Evolutionary conservation across 805 yeast species (phyloP).

Genomic region (Tetrapisispora phaffii): DNA sequence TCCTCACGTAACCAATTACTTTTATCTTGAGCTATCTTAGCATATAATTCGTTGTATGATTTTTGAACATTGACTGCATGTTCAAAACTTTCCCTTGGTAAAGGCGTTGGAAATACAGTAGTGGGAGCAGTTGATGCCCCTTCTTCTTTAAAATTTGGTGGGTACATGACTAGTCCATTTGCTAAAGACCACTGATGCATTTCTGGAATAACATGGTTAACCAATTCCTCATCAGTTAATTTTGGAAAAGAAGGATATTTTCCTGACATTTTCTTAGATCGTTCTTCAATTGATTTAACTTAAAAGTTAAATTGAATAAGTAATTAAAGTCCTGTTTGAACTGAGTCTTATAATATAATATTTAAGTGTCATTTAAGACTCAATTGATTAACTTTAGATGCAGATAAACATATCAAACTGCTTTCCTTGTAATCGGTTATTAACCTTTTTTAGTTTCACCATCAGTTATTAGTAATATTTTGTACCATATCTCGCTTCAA

Average conservation of each 20-base stretch:
- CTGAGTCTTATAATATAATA: background rate
- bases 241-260: conserved; percentile 19
- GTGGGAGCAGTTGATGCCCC: conserved; percentile 63
- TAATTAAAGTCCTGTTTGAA: no score
- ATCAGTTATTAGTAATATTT: no score
- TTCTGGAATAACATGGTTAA: conserved; percentile 33
- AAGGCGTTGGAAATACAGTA: conserved; percentile 84
- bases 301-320: no score
- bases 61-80: conserved; percentile 59
- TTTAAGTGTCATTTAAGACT: no score
- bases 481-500: background rate
- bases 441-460: no score
- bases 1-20: conserved; percentile 54
- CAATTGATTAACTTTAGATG: no score
- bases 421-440: no score
- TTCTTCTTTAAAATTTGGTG: conserved; percentile 41
- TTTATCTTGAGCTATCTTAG: conserved; percentile 47
- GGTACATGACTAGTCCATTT: conserved; percentile 77
- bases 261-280: no score
- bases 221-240: conserved; percentile 19
- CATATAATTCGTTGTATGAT: conserved; percentile 65
- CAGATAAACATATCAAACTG: no score
- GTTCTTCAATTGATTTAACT: no score
- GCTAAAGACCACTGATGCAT: conserved; percentile 68
- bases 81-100: conserved; percentile 57